Base-by-base conservation (phyloP, 2,329 filamentous ascomycete genomes). In the Dryadomyces quercivorus region DNA sequence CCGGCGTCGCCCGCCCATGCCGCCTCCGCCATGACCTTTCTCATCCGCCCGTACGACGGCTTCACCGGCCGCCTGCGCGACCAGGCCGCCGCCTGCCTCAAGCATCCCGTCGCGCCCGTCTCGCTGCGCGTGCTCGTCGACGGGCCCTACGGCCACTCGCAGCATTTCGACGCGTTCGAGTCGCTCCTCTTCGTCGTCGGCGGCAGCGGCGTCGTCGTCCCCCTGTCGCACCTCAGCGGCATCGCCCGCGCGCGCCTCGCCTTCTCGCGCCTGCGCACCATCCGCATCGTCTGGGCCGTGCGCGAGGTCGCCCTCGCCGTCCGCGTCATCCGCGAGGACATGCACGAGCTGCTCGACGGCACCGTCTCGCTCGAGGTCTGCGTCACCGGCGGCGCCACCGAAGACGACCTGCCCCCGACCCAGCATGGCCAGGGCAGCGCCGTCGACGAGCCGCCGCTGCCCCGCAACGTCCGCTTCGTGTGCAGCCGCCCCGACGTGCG, bases 141-240 rank as follows among this genome's bases (percentile, higher is more conserved):
- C 49, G 59, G 59, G 0, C 59, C 59, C 1, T 60, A 61, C 40
- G 59, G 59, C 40, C 50, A 55, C 22, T 10, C 55, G 9, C 52
- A 52, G 5, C 55, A 21, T 18, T 50, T 57, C 12, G 46, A 53
- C 20, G 36, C 44, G 15, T 58, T 54, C 43, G 56, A 51, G 55
- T 26, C 56, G 1, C 50, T 60, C 7, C 50, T 61, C 18, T 56
- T 58, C 16, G 43, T 61, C 38, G 59, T 56, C 10, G 59, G 59
- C 42, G 59, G 59, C 42, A 57, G 57, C 26, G 59, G 59, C 44
- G 59, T 61, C 34, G 59, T 58, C 38, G 57, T 61, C 26, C 52
- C 57, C 7, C 47, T 59, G 40, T 59, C 58, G 1, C 54, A 61
- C 22, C 50, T 61, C 20, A 60, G 47, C 3, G 59, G 56, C 21